Evolutionary conservation across 163 green algal species (phyloP), one percentile per base, ranked within the genome.

Genomic region (Picocystis sp.): DNA sequence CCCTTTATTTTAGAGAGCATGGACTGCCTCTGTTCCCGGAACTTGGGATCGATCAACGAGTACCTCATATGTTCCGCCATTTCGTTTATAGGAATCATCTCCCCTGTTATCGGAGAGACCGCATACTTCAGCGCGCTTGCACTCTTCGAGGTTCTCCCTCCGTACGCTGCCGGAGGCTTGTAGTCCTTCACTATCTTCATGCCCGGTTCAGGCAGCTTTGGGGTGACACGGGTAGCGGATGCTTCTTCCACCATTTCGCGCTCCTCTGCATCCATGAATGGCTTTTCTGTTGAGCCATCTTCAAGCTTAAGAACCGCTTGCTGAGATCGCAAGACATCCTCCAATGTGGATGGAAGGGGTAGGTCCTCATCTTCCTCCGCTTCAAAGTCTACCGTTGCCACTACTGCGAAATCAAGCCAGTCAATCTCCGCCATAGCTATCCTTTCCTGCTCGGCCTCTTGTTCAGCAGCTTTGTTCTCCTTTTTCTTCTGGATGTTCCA

Each of bases 21-120:
- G 15, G 77, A 72, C 51, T 96, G 80, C 15, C 79, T 79, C 77
- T 98, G 89, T 70, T 89, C 72, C 62, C 78, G 81, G 78, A 82
- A 98, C 55, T 80, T 80, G 35, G 84, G 81, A 65, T 93, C 86
- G 53, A 93, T 83, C 13, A 93, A 63, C 24, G 67, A 82, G 19
- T 92, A 70, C 29, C 88, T 78, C 87, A 96, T 96, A 77, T 97
- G 88, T 77, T 96, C 84, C 25, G 76, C 84, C 89, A 96, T 98
- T 52, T 94, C 74, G 8, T 71, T 71, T 5, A 93, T 61, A 12
- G 80, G 70, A 11, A 98, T 69, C 22, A 95, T 75, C 73, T 98
- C 89, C 14, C 88, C 89, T 1, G 89, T 98, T 62, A 98, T 93
- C 15, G 89, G 89, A 17, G 89, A 97, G 45, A 95, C 77, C n/a